A percentile compares a stretch with the other conserved stretches of the same genome.
Evolutionary conservation across 768 basidiomycete genomes (phyloP).

Genomic region (Kwoniella botswanensis): DNA sequence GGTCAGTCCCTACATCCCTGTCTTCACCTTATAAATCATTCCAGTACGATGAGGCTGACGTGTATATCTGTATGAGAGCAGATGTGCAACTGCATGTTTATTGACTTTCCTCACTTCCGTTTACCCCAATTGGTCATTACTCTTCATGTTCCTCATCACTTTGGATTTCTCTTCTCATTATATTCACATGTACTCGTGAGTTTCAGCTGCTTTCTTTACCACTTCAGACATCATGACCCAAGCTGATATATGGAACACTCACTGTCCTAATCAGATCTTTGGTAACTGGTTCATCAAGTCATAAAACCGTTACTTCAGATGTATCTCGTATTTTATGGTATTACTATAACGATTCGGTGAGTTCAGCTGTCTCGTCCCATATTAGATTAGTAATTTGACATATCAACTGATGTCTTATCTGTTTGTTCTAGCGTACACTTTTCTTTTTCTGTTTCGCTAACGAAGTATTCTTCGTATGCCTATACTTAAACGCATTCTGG

Average conservation of each 20-base stretch:
- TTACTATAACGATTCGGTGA: constrained; percentile 91
- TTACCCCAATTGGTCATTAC: constrained; percentile 80
- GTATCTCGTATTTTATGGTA: constrained; percentile 88
- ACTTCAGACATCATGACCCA: neutral
- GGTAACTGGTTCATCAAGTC: constrained; percentile 88
- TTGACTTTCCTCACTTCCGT: constrained; percentile 90
- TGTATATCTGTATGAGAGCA: constrained; percentile 53
- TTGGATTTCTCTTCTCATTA: constrained; percentile 98
- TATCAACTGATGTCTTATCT: neutral
- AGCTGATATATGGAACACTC: neutral
- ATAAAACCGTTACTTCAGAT: constrained; percentile 89
- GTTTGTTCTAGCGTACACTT: constrained; percentile 69
- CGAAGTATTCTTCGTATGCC: constrained; percentile 91
- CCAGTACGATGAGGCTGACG: too few species aligned
- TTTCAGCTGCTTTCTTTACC: constrained; percentile 10
- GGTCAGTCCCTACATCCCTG: constrained; percentile 64
- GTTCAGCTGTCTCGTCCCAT: constrained; percentile 42
- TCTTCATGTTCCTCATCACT: constrained; percentile 94
- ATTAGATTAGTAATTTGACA: too few species aligned
- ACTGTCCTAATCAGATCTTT: too few species aligned
- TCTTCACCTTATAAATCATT: neutral
- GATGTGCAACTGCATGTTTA: constrained; percentile 94
- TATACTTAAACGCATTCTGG: constrained; percentile 91
- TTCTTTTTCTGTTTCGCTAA: constrained; percentile 94
- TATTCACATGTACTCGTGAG: constrained; percentile 99